Base-by-base conservation (phyloP, 1,139 yeast species). In the Suhomyces panamericanus region DNA sequence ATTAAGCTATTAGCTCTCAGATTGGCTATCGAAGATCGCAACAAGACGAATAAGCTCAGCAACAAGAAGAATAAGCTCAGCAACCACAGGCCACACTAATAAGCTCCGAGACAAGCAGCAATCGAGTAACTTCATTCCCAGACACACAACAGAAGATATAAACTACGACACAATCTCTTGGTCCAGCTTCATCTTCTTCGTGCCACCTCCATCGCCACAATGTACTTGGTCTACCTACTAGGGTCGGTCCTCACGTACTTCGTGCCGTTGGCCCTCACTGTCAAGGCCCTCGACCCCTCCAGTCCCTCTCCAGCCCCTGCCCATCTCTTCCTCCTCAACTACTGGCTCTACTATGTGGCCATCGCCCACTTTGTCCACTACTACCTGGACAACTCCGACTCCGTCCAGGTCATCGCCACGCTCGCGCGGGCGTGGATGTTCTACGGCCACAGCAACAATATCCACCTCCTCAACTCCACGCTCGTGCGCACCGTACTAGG, bases 271-370 rank as follows among this genome's bases (percentile, higher is more conserved):
- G 53, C 48, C 15, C 46, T 54, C 17, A 49, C 57, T 10, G 20
- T 52, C 35, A 51, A 50, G 41, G 41, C 54, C 15, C 42, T 54
- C 13, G 46, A 47, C 24, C 13, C 32, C 24, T 17, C 44, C 28
- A 33, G 32, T 13, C n/a, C 41, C 12, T 43, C 39, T 7, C 49
- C 44, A n/a, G 37, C 31, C 16, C 38, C 34, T 4, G 44, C 56
- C 12, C 48, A 32, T 45, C 46, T 45, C 42, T 54, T 49, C 35
- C 45, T 54, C 29, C 42, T 54, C 28, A 54, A 54, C 49, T 54
- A 54, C 39, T 54, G 57, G 57, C 27, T 50, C 26, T 54, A 54
- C 44, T 54, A 47, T 43, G 37, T 48, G 6, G 47, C 41, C 2
- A 31, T 47, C 8, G 52, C 49, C 31, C 50, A 47, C 42, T n/a